Percentiles rank a stretch among this genome's conserved stretches.
phyloP scores from a whole-genome alignment of 768 basidiomycete species.

The Russula abietina region DNA sequence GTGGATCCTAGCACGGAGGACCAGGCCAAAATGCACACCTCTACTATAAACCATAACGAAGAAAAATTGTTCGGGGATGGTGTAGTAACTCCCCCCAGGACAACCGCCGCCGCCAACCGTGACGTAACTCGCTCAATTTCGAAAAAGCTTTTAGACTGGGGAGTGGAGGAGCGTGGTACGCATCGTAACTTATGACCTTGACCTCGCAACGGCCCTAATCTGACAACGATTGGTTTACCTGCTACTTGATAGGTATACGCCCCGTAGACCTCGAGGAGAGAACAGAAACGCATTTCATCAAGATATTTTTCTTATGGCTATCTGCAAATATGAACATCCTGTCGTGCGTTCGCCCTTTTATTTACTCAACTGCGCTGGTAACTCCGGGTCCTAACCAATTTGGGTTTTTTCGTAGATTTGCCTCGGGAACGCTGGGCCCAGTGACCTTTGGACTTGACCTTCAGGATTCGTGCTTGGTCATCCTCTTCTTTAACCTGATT shows the following conservation, averaged over 20 bases:
- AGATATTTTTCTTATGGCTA: constrained; percentile 40
- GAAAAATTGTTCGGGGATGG: neutral
- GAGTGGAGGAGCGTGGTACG: constrained; percentile 33
- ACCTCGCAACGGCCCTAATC: neutral
- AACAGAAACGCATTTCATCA: constrained; percentile 37
- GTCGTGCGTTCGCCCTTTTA: constrained; percentile 29
- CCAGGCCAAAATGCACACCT: neutral
- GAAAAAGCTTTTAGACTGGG: neutral
- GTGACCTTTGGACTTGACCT: constrained; percentile 39
- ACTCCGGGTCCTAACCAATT: neutral
- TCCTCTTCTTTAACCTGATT: constrained; percentile 43
- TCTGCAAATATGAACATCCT: constrained; percentile 39
- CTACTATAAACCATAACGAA: neutral
- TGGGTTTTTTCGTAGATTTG: constrained; percentile 34
- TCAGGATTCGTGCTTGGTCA: constrained; percentile 41
- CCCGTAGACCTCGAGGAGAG: constrained; percentile 33
- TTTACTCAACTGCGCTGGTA: neutral
- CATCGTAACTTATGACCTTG: neutral
- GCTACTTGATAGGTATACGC: constrained; percentile 30
- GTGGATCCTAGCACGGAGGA: neutral
- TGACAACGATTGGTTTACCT: neutral
- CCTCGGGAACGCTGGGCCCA: constrained; percentile 43
- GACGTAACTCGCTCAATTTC: neutral
- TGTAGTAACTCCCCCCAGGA: neutral
- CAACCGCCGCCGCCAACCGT: neutral